Base-by-base conservation (phyloP, 139 green algal genomes). In the Klebsormidium nitens region DNA sequence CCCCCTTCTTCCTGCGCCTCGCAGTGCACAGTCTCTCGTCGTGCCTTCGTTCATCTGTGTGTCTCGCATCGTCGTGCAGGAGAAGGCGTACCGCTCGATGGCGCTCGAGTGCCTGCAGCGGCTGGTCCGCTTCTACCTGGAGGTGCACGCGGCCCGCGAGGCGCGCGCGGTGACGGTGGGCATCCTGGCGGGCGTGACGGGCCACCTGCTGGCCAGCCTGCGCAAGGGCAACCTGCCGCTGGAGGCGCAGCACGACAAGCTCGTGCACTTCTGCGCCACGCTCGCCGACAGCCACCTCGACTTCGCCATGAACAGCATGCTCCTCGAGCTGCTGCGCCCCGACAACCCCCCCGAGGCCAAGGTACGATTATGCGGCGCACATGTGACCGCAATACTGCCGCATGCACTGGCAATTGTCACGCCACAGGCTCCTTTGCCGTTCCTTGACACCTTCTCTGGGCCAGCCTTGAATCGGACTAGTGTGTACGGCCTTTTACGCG, bases 271-370 rank as follows among this genome's bases (percentile, higher is more conserved):
- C 8, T 72, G 47, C 50, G 42, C 56, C 8, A 77, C 72, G 8
- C 46, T 80, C 3, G 72, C 66, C 28, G 50, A 29, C 34, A 72
- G 42, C 0, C 42, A 80, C 38, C 49, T 72, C 35, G 72, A 71
- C 14, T 80, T 80, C 17, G 72, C 72, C 8, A 62, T 80, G 49
- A 71, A 60, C 26, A 38, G 64, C 48, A 77, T 95, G 49, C 50
- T 93, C 2, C 34, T 87, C 46, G 85, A 95, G 49, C 78, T 95
- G 72, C 78, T 95, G 23, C 56, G 36, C 1, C 47, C 52, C 47
- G 84, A 91, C 40, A 32, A 52, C 19, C 44, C 71, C 2, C 81
- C 85, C 23, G 87, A 84, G 78, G 79, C 87, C 23, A 77, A 77
- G 52, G 70, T 77, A 17, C 44, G 14, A 17, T 52, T 17, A n/a